Evolutionary conservation across 2,329 filamentous ascomycete genomes (phyloP).

Genomic region (Paecilomyces sp.): DNA sequence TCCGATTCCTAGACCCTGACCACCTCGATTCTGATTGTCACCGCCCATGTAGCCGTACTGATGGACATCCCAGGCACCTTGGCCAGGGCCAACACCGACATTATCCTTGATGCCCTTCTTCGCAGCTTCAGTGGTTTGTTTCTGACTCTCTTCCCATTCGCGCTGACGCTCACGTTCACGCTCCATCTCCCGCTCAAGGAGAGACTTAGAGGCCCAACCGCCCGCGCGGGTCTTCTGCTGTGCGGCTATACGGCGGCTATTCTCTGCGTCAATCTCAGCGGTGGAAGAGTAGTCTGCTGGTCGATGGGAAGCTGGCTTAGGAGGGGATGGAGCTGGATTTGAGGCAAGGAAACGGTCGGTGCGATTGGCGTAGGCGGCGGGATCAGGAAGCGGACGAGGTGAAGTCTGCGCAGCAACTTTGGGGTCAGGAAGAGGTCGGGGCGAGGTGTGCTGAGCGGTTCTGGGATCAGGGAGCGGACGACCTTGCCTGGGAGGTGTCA

Average conservation of each 20-base stretch:
- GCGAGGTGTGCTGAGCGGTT: constrained; percentile 5
- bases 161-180: constrained; percentile 57
- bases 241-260: constrained; percentile 46
- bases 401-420: constrained; percentile 12
- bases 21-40: constrained; percentile 53
- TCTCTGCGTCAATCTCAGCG: constrained; percentile 50
- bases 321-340: constrained; percentile 43
- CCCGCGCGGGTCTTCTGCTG: constrained; percentile 53
- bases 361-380: constrained; percentile 36
- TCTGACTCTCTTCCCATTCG: constrained; percentile 58
- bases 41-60: constrained; percentile 59
- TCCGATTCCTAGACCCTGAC: constrained; percentile 45
- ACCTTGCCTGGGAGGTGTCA: constrained; percentile 17
- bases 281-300: constrained; percentile 44
- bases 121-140: constrained; percentile 41
- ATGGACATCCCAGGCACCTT: constrained; percentile 54
- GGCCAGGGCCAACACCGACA: constrained; percentile 41
- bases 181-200: constrained; percentile 62
- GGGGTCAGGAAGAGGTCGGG: constrained; percentile 16
- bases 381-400: constrained; percentile 42
- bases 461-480: constrained; percentile 24
- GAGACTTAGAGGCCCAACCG: constrained; percentile 56
- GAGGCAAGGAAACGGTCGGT: constrained; percentile 51
- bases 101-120: constrained; percentile 33
- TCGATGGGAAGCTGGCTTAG: constrained; percentile 31